phyloP scores from a whole-genome alignment of 1,139 yeast genomes.

The Taphrina populina region DNA sequence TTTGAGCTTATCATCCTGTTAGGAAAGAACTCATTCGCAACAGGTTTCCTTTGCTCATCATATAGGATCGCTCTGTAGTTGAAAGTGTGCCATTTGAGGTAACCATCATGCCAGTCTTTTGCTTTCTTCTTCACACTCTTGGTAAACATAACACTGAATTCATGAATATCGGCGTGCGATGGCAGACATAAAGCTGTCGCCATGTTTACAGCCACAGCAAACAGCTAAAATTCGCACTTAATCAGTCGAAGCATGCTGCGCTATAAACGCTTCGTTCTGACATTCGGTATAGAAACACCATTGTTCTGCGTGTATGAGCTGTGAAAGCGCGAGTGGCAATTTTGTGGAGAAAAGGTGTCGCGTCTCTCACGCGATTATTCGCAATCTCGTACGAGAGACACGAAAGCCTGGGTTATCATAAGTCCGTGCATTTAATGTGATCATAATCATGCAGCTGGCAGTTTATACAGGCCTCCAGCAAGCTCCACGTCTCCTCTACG shows the following conservation, averaged over 20 bases:
- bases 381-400: no score
- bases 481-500: slow-evolving; percentile 26
- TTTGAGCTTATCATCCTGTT: slow-evolving; percentile 20
- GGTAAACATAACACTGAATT: slow-evolving; percentile 50
- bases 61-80: slow-evolving; percentile 53
- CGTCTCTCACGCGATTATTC: no score
- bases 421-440: no score
- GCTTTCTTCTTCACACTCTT: slow-evolving; percentile 52
- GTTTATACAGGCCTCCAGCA: slow-evolving; percentile 23
- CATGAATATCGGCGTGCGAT: slow-evolving; percentile 45
- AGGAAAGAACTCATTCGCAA: slow-evolving; percentile 46
- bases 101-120: slow-evolving; percentile 59
- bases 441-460: background rate
- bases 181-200: slow-evolving; percentile 9
- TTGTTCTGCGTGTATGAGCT: no score
- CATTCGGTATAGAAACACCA: no score
- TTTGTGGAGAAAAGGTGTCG: no score
- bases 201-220: no score
- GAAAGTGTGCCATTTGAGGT: slow-evolving; percentile 51
- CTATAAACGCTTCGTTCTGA: no score
- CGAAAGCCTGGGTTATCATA: no score
- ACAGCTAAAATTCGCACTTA: no score
- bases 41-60: slow-evolving; percentile 48
- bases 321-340: no score
- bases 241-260: no score